Conservation (phyloP, 495 filamentous ascomycete species). For the Neurospora sublineolata region DNA sequence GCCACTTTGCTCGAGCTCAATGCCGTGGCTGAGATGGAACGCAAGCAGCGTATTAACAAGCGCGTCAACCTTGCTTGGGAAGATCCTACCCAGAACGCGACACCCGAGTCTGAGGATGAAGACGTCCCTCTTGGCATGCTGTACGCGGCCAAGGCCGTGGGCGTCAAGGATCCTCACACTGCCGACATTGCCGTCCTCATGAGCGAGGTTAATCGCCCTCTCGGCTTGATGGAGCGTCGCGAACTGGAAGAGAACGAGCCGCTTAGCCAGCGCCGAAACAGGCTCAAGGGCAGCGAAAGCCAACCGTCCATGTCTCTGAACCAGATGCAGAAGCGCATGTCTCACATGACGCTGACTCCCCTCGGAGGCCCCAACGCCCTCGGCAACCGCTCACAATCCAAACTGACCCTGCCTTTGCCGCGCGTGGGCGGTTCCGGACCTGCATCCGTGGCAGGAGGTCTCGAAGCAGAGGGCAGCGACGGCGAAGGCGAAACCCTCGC, state of each 20-base stretch:
- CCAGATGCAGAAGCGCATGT: conserved; percentile 29
- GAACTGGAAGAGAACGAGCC: conserved; percentile 89
- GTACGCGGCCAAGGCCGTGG: conserved; percentile 48
- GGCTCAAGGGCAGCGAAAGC: conserved; percentile 50
- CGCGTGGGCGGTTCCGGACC: conserved; percentile 4
- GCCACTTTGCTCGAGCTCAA: conserved; percentile 87
- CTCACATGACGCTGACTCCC: conserved; percentile 26
- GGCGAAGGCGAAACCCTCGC: conserved; percentile 70
- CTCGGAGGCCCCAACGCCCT: conserved; percentile 1
- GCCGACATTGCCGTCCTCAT: conserved; percentile 40
- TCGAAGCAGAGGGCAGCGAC: conserved; percentile 18
- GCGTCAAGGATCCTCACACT: conserved; percentile 21
- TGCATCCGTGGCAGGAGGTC: neutral
- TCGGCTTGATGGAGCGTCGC: conserved; percentile 75
- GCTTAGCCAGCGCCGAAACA: conserved; percentile 63
- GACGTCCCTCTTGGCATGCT: conserved; percentile 83
- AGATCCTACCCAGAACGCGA: conserved; percentile 36
- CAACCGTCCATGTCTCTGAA: conserved; percentile 11
- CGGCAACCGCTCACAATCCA: conserved; percentile 15
- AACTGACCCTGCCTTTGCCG: conserved; percentile 12
- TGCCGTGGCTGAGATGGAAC: conserved; percentile 78
- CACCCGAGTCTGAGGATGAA: conserved; percentile 43
- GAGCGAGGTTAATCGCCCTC: conserved; percentile 46
- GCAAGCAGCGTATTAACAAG: conserved; percentile 58
- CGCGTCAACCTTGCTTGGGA: conserved; percentile 87